Conservation (phyloP, 176 grass and related monocot genomes). For the Triticum urartu region DNA sequence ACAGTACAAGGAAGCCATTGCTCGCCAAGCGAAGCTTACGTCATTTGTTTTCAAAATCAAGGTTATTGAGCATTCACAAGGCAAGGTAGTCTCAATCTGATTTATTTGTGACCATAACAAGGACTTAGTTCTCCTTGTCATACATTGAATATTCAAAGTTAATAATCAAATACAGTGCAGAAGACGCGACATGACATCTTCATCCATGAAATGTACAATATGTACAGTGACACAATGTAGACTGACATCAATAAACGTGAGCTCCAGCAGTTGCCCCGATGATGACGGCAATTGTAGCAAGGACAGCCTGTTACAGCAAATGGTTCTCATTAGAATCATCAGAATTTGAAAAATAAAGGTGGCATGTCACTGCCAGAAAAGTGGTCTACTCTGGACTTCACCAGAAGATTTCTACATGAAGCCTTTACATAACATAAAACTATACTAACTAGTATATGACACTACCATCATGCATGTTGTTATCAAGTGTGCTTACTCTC, state of each 20-base stretch:
- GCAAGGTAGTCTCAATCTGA: neutral
- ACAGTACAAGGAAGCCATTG: no score
- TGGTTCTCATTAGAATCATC: slow-evolving; percentile 21
- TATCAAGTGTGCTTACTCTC: neutral
- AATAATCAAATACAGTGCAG: slow-evolving; percentile 13
- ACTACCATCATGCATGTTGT: slow-evolving; percentile 12
- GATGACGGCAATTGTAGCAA: slow-evolving; percentile 62
- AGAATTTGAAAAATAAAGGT: neutral
- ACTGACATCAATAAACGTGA: slow-evolving; percentile 45
- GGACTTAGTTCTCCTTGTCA: neutral
- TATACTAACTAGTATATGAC: neutral
- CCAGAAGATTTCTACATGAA: neutral
- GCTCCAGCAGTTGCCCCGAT: slow-evolving; percentile 55
- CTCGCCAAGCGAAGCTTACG: neutral
- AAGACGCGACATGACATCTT: neutral
- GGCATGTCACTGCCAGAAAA: neutral
- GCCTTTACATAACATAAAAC: slow-evolving; percentile 14
- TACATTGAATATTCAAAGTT: slow-evolving; percentile 10
- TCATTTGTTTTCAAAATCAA: neutral
- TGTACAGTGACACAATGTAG: slow-evolving; percentile 34
- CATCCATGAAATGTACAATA: slow-evolving; percentile 32
- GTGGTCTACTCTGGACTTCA: neutral
- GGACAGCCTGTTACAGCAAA: slow-evolving; percentile 53
- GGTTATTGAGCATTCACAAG: neutral
- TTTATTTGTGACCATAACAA: slow-evolving; percentile 40